Evolutionary conservation across 2,329 filamentous ascomycete species (phyloP).

Genomic region (Venturia oleaginea): DNA sequence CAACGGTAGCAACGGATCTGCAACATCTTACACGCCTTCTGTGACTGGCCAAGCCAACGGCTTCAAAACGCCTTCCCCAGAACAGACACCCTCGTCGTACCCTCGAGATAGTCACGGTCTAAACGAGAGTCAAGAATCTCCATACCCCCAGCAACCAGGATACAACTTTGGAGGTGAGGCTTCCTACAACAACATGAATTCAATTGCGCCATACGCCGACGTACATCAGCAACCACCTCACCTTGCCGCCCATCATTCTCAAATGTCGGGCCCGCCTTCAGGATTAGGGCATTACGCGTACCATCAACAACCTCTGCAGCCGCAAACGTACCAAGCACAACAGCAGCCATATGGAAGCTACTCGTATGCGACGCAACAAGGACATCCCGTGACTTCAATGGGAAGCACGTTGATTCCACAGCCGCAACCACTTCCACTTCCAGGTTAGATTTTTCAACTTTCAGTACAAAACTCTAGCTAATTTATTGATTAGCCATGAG

Average conservation of each 20-base stretch:
- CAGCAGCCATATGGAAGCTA: conserved; percentile 67
- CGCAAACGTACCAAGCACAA: conserved; percentile 60
- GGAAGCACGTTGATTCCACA: conserved; percentile 56
- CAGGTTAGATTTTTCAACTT: conserved; percentile 32
- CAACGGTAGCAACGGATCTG: conserved; percentile 43
- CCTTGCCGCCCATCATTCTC: conserved; percentile 66
- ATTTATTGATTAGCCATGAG: conserved; percentile 16
- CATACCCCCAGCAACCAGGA: conserved; percentile 30
- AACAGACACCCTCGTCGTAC: conserved; percentile 43
- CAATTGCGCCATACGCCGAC: conserved; percentile 74
- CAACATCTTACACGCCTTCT: conserved; percentile 48
- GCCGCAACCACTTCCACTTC: conserved; percentile 56
- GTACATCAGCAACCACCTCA: conserved; percentile 59
- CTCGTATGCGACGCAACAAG: conserved; percentile 59
- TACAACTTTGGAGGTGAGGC: conserved; percentile 14
- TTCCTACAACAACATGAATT: conserved; percentile 64
- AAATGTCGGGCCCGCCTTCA: conserved; percentile 67
- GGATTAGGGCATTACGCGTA: conserved; percentile 69
- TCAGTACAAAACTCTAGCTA: neutral
- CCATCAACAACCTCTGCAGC: conserved; percentile 67
- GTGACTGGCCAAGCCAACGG: conserved; percentile 44
- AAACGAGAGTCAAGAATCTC: conserved; percentile 31
- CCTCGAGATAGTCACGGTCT: conserved; percentile 27
- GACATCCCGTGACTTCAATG: conserved; percentile 58
- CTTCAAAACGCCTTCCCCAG: conserved; percentile 70